phyloP scores from a whole-genome alignment of 495 filamentous ascomycete species.

The Rhypophila decipiens region DNA sequence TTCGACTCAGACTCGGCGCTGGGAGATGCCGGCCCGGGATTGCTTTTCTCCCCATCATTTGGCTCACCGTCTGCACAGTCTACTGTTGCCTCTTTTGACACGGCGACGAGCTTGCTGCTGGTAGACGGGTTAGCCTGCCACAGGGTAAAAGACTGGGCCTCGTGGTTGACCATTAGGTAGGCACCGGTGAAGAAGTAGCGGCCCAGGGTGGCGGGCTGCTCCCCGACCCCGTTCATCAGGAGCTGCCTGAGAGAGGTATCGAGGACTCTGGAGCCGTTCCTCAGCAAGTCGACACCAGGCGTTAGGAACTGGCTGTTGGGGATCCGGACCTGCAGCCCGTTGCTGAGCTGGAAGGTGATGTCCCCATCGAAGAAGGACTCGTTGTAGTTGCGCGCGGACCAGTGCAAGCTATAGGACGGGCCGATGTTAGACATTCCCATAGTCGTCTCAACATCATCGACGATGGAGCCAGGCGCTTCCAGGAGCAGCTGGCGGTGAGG shows the following conservation, averaged over 20 bases:
- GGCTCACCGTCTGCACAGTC: too few species aligned
- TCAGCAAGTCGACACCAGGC: conserved; percentile 21
- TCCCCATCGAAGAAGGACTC: conserved; percentile 11
- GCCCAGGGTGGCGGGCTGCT: conserved; percentile 28
- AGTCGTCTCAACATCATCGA: conserved; percentile 11
- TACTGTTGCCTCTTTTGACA: background rate
- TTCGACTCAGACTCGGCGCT: background rate
- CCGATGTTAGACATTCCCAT: conserved; percentile 2
- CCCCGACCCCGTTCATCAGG: conserved; percentile 16
- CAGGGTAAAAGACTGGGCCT: conserved; percentile 18
- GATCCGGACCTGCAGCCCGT: conserved; percentile 14
- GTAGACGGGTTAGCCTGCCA: conserved; percentile 17
- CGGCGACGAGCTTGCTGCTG: background rate
- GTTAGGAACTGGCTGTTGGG: conserved; percentile 33
- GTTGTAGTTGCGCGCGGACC: conserved; percentile 1
- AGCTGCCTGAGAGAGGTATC: conserved; percentile 16
- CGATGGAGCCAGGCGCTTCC: conserved; percentile 15
- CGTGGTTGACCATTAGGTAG: conserved; percentile 34
- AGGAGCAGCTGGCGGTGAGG: conserved; percentile 24
- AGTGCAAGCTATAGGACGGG: conserved; percentile 4
- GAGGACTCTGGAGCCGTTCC: conserved; percentile 17
- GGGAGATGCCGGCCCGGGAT: background rate
- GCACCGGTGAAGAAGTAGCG: conserved; percentile 34
- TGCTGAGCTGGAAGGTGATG: conserved; percentile 15
- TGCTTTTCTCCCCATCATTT: background rate